Evolutionary conservation across 2,329 filamentous ascomycete species (phyloP).

Genomic region (Aspergillus quadrilineatus): DNA sequence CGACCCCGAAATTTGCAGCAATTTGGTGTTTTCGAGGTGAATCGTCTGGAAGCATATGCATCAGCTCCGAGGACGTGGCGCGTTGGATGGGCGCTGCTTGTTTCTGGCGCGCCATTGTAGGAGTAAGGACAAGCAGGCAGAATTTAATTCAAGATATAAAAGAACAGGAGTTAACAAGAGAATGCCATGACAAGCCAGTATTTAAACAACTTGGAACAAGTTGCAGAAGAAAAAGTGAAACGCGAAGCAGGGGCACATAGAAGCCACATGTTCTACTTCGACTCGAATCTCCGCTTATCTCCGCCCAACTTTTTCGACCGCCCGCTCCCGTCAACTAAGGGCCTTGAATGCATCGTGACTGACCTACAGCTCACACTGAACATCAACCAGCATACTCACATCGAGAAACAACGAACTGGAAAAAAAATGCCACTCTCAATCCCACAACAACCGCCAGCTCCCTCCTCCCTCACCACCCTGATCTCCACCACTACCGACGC

Average conservation of each 20-base stretch:
- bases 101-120: conserved; percentile 68
- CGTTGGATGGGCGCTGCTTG: conserved; percentile 65
- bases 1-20: conserved; percentile 22
- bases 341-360: too few relatives aligned
- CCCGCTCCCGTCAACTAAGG: not conserved
- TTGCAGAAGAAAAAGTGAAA: not conserved
- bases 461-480: conserved; percentile 44
- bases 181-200: not conserved
- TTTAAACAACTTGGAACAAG: not conserved
- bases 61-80: conserved; percentile 66
- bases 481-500: conserved; percentile 29
- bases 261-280: conserved; percentile 40
- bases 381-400: not conserved
- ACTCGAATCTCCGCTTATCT: conserved; percentile 14
- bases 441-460: conserved; percentile 15
- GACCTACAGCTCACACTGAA: not conserved
- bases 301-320: conserved; percentile 12
- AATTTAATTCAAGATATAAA: not conserved
- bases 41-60: conserved; percentile 40
- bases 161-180: not conserved
- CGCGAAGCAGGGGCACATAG: not conserved
- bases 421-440: conserved; percentile 7
- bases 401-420: not conserved
- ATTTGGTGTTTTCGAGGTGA: conserved; percentile 33
- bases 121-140: conserved; percentile 6